Conservation (phyloP, 176 grass and related monocot species). For the Elaeis guineensis region DNA sequence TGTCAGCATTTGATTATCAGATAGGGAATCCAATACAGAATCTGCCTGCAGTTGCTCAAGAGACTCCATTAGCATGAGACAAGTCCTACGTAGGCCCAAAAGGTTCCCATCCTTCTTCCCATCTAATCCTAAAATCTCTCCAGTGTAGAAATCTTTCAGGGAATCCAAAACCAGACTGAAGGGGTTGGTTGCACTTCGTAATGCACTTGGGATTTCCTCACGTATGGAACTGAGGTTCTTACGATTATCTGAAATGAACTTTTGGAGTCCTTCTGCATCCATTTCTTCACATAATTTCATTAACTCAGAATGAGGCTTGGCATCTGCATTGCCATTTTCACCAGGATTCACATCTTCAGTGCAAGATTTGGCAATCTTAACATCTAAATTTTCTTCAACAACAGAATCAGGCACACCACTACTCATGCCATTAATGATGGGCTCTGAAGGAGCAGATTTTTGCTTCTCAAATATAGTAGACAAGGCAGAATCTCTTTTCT, state of each 20-base stretch:
- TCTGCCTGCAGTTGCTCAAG: constrained; percentile 44
- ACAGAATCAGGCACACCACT: constrained; percentile 2
- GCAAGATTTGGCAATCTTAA: constrained; percentile 29
- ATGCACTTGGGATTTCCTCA: constrained; percentile 65
- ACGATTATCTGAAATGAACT: constrained; percentile 81
- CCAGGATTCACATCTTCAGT: neutral
- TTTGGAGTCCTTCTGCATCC: constrained; percentile 75
- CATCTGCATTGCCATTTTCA: constrained; percentile 26
- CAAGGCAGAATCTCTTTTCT: constrained; percentile 60
- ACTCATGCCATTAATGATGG: constrained; percentile 6
- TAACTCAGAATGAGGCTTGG: constrained; percentile 46
- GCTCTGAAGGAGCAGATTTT: constrained; percentile 18
- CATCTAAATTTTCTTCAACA: constrained; percentile 1
- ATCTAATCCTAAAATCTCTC: constrained; percentile 50
- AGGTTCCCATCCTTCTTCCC: constrained; percentile 93
- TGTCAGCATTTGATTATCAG: constrained; percentile 34
- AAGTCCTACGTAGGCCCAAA: constrained; percentile 75
- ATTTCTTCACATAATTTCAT: constrained; percentile 59
- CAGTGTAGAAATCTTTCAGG: constrained; percentile 39
- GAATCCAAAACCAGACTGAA: constrained; percentile 49
- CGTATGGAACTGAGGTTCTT: constrained; percentile 77
- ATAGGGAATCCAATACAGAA: constrained; percentile 8
- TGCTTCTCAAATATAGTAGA: constrained; percentile 62
- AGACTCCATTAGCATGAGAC: constrained; percentile 95
- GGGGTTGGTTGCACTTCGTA: constrained; percentile 53